These are phyloP conservation scores for Musa acuminata DNA, from an alignment of 176 grass and related monocot species.

Conservation along the genomic window DNA sequence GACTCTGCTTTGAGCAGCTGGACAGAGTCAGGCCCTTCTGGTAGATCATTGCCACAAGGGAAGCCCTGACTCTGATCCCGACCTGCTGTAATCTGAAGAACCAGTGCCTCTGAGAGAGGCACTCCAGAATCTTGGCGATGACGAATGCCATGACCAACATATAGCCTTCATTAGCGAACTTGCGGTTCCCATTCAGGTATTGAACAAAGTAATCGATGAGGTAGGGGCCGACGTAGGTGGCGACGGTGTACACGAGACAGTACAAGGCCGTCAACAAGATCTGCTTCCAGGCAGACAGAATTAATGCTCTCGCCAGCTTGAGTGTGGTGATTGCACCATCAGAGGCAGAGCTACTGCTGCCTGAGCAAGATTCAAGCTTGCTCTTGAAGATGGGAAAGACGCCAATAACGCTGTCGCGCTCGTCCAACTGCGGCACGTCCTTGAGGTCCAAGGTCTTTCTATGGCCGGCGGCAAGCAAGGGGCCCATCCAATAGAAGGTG, in stretches of 20 bases:
- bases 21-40: constrained; percentile 63
- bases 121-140: constrained; percentile 54
- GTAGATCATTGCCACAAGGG: constrained; percentile 59
- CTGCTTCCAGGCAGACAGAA: constrained; percentile 51
- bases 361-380: constrained; percentile 34
- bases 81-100: constrained; percentile 53
- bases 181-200: constrained; percentile 63
- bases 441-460: constrained; percentile 56
- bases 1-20: constrained; percentile 52
- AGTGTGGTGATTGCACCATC: constrained; percentile 40
- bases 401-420: constrained; percentile 33
- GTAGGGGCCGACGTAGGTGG: constrained; percentile 77
- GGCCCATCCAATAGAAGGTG: constrained; percentile 62
- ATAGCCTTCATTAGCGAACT: constrained; percentile 40
- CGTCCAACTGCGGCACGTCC: constrained; percentile 54
- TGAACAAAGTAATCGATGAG: constrained; percentile 71
- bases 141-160: constrained; percentile 51
- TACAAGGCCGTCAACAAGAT: constrained; percentile 57
- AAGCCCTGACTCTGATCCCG: constrained; percentile 29
- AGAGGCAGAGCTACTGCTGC: not conserved
- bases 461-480: constrained; percentile 48
- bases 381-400: constrained; percentile 46
- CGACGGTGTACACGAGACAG: constrained; percentile 39
- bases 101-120: constrained; percentile 46
- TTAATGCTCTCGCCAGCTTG: constrained; percentile 50